Evolutionary conservation across 148 eudicot genomes (phyloP).

Genomic region (Arctostaphylos glauca): DNA sequence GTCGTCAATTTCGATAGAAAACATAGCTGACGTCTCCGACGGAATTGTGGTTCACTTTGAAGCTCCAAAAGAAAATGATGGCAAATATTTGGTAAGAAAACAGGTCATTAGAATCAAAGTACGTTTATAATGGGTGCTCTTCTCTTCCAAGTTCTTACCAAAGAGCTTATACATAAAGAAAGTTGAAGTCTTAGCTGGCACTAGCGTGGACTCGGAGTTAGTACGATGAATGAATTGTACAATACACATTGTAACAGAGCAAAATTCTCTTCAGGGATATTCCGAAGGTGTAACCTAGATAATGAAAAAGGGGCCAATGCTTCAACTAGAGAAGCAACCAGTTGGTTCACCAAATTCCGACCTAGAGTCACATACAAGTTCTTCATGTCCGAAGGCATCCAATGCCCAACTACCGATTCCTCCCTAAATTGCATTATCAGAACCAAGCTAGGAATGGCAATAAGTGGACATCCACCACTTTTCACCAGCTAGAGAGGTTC

Average conservation of each 20-base stretch:
- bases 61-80: not conserved
- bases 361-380: too few species aligned
- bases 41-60: not conserved
- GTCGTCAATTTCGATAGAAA: not conserved
- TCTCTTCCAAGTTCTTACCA: not conserved
- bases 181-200: not conserved
- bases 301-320: too few species aligned
- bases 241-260: not conserved
- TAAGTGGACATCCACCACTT: too few species aligned
- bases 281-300: too few species aligned
- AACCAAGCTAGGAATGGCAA: too few species aligned
- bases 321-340: too few species aligned
- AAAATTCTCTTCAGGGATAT: too few species aligned
- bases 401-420: too few species aligned
- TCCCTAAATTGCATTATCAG: too few species aligned
- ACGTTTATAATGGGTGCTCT: not conserved
- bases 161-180: not conserved
- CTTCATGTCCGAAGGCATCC: too few species aligned
- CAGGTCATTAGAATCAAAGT: not conserved
- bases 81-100: not conserved
- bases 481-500: too few species aligned
- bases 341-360: too few species aligned
- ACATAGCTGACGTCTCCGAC: not conserved
- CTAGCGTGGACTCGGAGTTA: not conserved
- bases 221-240: not conserved